phyloP scores from a whole-genome alignment of 192 early-diverging fungal species.

The Glomus cerebriforme region DNA sequence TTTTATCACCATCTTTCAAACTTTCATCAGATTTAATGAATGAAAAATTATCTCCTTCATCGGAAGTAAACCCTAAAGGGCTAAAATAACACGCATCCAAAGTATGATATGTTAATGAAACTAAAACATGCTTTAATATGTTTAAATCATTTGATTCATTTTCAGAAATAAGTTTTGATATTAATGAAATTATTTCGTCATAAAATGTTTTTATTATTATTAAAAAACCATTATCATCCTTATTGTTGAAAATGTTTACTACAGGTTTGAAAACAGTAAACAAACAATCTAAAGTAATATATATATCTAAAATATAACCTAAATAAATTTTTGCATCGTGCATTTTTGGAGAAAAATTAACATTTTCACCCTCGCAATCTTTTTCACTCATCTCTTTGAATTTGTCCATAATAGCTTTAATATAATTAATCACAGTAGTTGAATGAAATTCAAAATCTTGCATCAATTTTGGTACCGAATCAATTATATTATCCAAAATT shows the following conservation, averaged over 20 bases:
- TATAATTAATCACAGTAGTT: conserved; percentile 49
- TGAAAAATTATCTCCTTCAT: conserved; percentile 10
- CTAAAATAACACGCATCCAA: conserved; percentile 53
- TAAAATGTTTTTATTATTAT: conserved; percentile 39
- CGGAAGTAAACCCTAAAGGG: conserved; percentile 22
- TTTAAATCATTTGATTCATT: conserved; percentile 30
- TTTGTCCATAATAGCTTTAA: conserved; percentile 46
- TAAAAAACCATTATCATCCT: conserved; percentile 37
- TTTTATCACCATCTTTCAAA: conserved; percentile 26
- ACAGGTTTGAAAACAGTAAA: conserved; percentile 37
- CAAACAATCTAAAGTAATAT: conserved; percentile 40
- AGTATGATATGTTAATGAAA: conserved; percentile 55
- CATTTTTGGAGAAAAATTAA: neutral
- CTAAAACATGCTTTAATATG: conserved; percentile 49
- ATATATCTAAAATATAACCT: conserved; percentile 37
- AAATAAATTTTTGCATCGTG: conserved; percentile 39
- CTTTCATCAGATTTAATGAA: conserved; percentile 12
- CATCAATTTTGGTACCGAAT: conserved; percentile 48
- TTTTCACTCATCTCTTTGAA: conserved; percentile 32
- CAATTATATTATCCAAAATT: conserved; percentile 45
- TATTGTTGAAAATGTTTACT: conserved; percentile 35
- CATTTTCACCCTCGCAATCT: neutral
- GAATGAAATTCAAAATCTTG: conserved; percentile 49
- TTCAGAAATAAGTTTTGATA: conserved; percentile 37
- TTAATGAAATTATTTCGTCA: conserved; percentile 37